Base-by-base conservation (phyloP, 805 yeast genomes). In the Debaryomyces prosopidis region DNA sequence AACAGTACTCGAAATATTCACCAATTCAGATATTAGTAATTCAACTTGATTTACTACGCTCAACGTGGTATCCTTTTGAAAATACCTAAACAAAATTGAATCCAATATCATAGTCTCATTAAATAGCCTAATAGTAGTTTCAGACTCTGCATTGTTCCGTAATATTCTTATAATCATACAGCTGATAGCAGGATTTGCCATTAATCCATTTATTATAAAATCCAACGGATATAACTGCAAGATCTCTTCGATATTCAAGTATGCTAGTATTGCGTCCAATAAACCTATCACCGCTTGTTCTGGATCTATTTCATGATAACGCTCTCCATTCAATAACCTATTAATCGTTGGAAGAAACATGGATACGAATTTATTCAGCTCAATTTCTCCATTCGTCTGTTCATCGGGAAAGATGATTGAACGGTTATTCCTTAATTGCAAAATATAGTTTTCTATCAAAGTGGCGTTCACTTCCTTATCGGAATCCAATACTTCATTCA, bases 231-330 rank as follows among this genome's bases (percentile, higher is more conserved):
- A 62, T 17, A 50, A 33, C 15, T 37, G n/a, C 10, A 52, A 28
- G 4, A 62, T 44, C 6, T 52, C 49, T 12, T 35, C 27, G 40
- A 58, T 38, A 15, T 31, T 20, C 34, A 38, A 23, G 7, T 43
- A 36, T 6, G 43, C 43, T 42, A 54, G 43, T 39, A 47, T 51
- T 40, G 45, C 43, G 17, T 43, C 52, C 15, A 60, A 45, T 14
- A 59, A 48, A 14, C 43, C 46, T 3, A 59, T 30, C 8, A 54
- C 28, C 5, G 42, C 39, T 12, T 37, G 34, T 19, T 46, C 28
- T 10, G 57, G 51, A 45, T 59, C 62, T 10, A 57, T 40, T 14
- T 30, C 23, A 28, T 18, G 28, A 33, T 54, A 53, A n/a, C 45
- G 31, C 2, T 46, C 31, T 27, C 47, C 26, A 26, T 46, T 45